phyloP scores from a whole-genome alignment of 768 basidiomycete genomes.

The Cyathus striatus region DNA sequence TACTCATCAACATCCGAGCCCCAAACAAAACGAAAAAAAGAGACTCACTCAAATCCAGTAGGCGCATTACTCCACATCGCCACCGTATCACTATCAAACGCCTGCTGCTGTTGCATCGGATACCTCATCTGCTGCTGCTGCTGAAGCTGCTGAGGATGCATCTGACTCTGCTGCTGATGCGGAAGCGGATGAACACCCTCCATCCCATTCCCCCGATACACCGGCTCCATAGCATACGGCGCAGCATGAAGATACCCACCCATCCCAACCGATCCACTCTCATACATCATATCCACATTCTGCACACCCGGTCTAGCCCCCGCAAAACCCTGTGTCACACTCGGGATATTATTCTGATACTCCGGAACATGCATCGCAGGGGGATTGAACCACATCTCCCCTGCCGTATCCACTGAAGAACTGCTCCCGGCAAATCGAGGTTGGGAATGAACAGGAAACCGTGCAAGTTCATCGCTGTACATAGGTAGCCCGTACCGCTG shows the following conservation, averaged over 20 bases:
- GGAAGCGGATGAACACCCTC: too few species aligned
- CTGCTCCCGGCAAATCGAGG: conserved; percentile 14
- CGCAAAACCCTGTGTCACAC: too few species aligned
- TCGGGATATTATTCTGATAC: too few species aligned
- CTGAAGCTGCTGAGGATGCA: conserved; percentile 7
- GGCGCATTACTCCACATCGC: conserved; percentile 72
- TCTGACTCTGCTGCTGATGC: too few species aligned
- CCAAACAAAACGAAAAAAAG: too few species aligned
- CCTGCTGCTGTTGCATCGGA: conserved; percentile 6
- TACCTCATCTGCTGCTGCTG: conserved; percentile 8
- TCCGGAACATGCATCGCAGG: too few species aligned
- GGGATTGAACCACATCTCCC: too few species aligned
- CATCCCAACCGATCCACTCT: conserved; percentile 14
- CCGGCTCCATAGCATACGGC: too few species aligned
- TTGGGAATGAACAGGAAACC: conserved; percentile 39
- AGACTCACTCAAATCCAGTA: conserved; percentile 56
- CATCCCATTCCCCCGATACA: too few species aligned
- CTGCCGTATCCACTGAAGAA: not conserved
- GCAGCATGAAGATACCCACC: too few species aligned
- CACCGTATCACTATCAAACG: conserved; percentile 43
- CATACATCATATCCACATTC: conserved; percentile 15
- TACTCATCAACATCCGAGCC: not conserved
- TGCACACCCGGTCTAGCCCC: conserved; percentile 12
- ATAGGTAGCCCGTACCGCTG: conserved; percentile 32
- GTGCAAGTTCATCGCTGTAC: conserved; percentile 57